Conservation (phyloP, 163 green algal genomes). For the Smithsoniella earleae region DNA sequence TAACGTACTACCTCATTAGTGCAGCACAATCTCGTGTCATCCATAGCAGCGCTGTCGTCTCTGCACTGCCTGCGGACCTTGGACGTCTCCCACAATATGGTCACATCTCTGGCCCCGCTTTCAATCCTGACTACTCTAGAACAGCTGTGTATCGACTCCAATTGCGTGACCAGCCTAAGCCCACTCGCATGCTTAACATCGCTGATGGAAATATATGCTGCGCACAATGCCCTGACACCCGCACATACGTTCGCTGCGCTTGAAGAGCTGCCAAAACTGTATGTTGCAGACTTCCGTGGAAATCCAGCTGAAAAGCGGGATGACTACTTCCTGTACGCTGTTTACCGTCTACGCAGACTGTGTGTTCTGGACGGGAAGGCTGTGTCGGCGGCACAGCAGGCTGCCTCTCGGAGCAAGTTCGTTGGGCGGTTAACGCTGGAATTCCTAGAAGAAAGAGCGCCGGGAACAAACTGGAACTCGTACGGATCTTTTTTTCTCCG, state of each 20-base stretch:
- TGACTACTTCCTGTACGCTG: constrained; percentile 54
- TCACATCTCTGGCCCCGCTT: constrained; percentile 45
- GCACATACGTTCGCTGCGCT: constrained; percentile 45
- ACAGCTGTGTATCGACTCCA: constrained; percentile 58
- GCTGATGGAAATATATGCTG: constrained; percentile 68
- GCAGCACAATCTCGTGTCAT: constrained; percentile 48
- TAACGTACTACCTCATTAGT: no score
- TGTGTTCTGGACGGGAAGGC: constrained; percentile 52
- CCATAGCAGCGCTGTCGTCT: constrained; percentile 37
- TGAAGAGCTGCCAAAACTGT: constrained; percentile 53
- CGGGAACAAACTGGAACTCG: constrained; percentile 35
- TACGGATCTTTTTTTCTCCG: constrained; percentile 44
- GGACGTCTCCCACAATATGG: constrained; percentile 43
- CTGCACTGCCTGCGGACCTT: constrained; percentile 40
- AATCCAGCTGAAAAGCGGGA: constrained; percentile 38
- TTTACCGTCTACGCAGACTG: constrained; percentile 50
- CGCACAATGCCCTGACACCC: constrained; percentile 37
- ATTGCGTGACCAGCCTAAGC: constrained; percentile 48
- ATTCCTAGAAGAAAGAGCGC: constrained; percentile 44
- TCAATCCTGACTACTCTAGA: constrained; percentile 33
- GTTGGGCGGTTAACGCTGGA: constrained; percentile 54
- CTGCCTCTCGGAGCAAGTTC: constrained; percentile 50
- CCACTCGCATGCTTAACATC: constrained; percentile 40
- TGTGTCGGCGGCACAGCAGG: constrained; percentile 51
- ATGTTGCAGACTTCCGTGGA: constrained; percentile 58